Evolutionary conservation across 257 asterid genomes (phyloP).

Genomic region (Ajuga chamaepitys): DNA sequence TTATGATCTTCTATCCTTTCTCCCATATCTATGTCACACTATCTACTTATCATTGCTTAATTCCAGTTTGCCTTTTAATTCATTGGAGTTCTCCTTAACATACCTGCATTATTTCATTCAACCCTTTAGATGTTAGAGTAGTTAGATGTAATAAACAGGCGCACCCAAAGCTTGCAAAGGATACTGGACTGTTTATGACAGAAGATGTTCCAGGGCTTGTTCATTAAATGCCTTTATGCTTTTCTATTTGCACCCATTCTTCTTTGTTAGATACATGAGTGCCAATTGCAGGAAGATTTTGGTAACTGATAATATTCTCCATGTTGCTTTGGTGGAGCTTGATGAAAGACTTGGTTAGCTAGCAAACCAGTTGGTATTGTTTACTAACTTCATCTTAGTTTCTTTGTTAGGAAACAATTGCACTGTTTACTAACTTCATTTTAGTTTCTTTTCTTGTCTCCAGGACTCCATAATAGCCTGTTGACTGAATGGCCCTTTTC

Average conservation of each 20-base stretch:
- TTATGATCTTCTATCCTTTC: slow-evolving; percentile 8
- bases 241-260: neutral
- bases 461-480: neutral
- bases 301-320: neutral
- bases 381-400: neutral
- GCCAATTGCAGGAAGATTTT: neutral
- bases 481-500: neutral
- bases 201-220: neutral
- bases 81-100: neutral
- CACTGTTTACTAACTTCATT: neutral
- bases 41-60: neutral
- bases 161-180: neutral
- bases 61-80: neutral
- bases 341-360: neutral
- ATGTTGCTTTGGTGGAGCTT: neutral
- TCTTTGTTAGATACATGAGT: neutral
- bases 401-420: neutral
- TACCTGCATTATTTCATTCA: neutral
- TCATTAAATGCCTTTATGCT: neutral
- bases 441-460: neutral
- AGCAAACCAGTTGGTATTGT: neutral
- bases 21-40: neutral
- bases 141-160: neutral
- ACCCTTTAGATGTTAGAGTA: neutral
- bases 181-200: neutral